Base-by-base conservation (phyloP, 139 green algal genomes). In the Microglena sp. region DNA sequence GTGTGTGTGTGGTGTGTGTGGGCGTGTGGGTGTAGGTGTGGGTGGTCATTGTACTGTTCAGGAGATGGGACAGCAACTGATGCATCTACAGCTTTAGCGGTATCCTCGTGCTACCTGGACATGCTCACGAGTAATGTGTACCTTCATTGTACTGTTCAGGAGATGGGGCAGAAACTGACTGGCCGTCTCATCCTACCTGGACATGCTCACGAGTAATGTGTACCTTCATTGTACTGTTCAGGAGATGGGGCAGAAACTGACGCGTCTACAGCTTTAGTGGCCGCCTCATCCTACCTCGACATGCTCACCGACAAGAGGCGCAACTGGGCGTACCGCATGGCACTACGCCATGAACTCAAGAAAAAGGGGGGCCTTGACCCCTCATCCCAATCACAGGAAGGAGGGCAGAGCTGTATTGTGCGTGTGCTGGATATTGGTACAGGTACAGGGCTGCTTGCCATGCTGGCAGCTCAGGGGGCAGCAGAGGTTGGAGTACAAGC, bases 401-500 rank as follows among this genome's bases (percentile, higher is more conserved):
- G n/a, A n/a, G n/a, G 57, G 1, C n/a, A n/a, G n/a, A n/a, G n/a
- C n/a, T n/a, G n/a, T 53, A 24, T 53, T 53, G 43, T 24, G 18
- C 43, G 18, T 53, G 59, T 84, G 1, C 63, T 87, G 55, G 77
- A 83, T 40, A 84, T 84, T 33, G 81, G 81, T 22, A 88, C 82
- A 26, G 82, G 82, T 62, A 85, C 78, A 8, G 82, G 82, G 15
- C 71, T 88, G 28, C 66, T 88, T 21, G 76, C 82, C 21, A 76
- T 85, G 65, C 63, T 88, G 64, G 76, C 81, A 18, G 74, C 73
- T 15, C 11, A 15, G 40, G 40, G n/a, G n/a, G n/a, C n/a, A n/a
- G n/a, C n/a, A n/a, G n/a, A n/a, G n/a, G n/a, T n/a, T n/a, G n/a
- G n/a, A n/a, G n/a, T n/a, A n/a, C n/a, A n/a, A n/a, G n/a, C n/a